Evolutionary conservation across 768 basidiomycete genomes (phyloP).

Genomic region (Kwoniella pini): DNA sequence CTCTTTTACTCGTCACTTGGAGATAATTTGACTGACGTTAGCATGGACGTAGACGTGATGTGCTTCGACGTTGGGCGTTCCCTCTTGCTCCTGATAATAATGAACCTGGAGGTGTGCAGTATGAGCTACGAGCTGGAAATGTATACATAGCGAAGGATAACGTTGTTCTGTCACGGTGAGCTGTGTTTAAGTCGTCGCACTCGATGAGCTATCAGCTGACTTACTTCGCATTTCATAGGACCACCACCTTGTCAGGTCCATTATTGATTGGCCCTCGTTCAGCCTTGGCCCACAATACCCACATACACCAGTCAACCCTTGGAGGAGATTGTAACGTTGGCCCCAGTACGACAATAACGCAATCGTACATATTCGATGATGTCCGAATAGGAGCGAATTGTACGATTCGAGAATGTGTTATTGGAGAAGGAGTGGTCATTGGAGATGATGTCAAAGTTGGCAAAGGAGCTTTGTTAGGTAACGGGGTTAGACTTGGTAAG

Average conservation of each 20-base stretch:
- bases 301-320: slow-evolving; percentile 72
- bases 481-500: slow-evolving; percentile 78
- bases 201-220: too few relatives aligned
- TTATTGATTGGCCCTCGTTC: slow-evolving; percentile 76
- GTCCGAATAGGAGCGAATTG: slow-evolving; percentile 58
- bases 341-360: slow-evolving; percentile 65
- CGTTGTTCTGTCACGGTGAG: slow-evolving; percentile 79
- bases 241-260: slow-evolving; percentile 61
- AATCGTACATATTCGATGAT: slow-evolving; percentile 82
- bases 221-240: slow-evolving; percentile 32
- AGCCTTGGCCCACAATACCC: slow-evolving; percentile 66
- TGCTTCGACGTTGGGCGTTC: slow-evolving; percentile 90
- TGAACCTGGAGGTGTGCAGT: slow-evolving; percentile 73
- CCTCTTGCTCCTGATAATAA: slow-evolving; percentile 94
- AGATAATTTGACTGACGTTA: slow-evolving; percentile 10
- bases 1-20: neutral
- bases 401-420: slow-evolving; percentile 72
- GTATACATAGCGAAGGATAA: slow-evolving; percentile 82
- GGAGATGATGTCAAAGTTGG: slow-evolving; percentile 68
- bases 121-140: slow-evolving; percentile 84
- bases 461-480: slow-evolving; percentile 76
- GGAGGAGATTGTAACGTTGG: slow-evolving; percentile 76
- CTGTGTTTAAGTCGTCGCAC: neutral
- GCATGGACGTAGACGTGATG: slow-evolving; percentile 70
- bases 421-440: slow-evolving; percentile 75